Evolutionary conservation across 2,329 filamentous ascomycete species (phyloP).

Genomic region (Cadophora gregata): DNA sequence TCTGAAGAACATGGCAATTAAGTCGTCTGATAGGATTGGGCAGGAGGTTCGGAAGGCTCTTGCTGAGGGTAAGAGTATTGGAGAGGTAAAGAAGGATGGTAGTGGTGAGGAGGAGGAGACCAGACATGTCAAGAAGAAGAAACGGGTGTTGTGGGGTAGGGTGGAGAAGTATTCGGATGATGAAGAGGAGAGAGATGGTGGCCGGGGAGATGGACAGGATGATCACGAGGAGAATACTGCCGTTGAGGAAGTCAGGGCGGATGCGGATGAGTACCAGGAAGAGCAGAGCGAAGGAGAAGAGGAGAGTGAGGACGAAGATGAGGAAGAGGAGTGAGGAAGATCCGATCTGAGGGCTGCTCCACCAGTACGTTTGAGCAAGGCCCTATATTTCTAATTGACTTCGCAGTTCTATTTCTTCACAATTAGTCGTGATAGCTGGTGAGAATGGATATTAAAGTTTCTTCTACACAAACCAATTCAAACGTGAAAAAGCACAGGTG

Average conservation of each 20-base stretch:
- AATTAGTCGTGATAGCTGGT: not conserved
- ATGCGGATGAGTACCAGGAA: not conserved
- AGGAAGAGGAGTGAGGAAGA: not conserved
- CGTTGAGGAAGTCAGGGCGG: not conserved
- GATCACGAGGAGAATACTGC: not conserved
- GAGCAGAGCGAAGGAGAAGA: too few relatives aligned
- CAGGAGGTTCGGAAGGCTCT: not conserved
- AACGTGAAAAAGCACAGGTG: not conserved
- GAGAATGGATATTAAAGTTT: not conserved
- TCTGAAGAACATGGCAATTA: not conserved
- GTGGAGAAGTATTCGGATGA: not conserved
- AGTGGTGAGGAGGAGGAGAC: not conserved
- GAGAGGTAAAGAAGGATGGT: not conserved
- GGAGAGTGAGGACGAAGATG: too few relatives aligned
- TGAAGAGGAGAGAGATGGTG: not conserved
- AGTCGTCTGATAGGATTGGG: not conserved
- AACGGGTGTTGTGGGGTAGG: not conserved
- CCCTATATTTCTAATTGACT: not conserved
- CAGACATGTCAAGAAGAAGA: slow-evolving; percentile 1
- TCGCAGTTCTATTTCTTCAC: too few relatives aligned
- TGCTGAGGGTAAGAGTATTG: not conserved
- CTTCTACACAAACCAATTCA: not conserved
- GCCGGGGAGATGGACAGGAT: not conserved
- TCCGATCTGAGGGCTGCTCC: not conserved
- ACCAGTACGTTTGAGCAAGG: not conserved